A percentile compares a stretch with the other conserved stretches of the same genome.
Evolutionary conservation across 345 rosid genomes (phyloP).

Genomic region (Salix koriyanagi): DNA sequence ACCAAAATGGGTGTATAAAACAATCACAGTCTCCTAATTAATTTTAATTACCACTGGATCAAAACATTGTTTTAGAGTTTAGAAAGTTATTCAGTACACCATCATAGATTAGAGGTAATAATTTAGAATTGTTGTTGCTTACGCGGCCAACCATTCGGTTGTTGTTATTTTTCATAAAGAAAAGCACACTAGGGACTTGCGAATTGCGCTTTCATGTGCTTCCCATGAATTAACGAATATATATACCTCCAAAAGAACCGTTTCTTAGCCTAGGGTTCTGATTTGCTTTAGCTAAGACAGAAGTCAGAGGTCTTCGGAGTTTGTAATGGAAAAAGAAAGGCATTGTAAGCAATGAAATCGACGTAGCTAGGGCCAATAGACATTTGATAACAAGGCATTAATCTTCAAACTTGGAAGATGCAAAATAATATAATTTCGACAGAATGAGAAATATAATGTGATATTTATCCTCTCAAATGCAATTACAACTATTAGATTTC

Average conservation of each 20-base stretch:
- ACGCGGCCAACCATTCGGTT: no score
- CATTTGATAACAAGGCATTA: neutral
- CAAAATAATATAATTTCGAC: no score
- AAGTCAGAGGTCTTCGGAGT: neutral
- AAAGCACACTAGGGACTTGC: neutral
- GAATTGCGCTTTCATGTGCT: neutral
- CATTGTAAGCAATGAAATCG: neutral
- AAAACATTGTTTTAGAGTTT: no score
- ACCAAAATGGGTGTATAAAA: neutral
- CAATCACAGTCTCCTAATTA: neutral
- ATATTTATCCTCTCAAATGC: neutral
- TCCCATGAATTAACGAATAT: no score
- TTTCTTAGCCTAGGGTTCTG: neutral
- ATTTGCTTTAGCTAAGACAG: neutral
- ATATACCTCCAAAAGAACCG: neutral
- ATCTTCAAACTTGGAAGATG: neutral
- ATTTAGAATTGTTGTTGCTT: no score
- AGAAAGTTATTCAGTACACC: neutral
- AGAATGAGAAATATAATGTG: neutral
- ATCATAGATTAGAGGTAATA: neutral
- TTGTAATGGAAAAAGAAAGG: neutral
- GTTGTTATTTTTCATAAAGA: neutral
- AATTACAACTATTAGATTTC: neutral
- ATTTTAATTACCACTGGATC: no score
- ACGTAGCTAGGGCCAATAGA: neutral